These are phyloP conservation scores for Extremus antarcticus DNA, from an alignment of 495 filamentous ascomycete species.

Conservation along the genomic window DNA sequence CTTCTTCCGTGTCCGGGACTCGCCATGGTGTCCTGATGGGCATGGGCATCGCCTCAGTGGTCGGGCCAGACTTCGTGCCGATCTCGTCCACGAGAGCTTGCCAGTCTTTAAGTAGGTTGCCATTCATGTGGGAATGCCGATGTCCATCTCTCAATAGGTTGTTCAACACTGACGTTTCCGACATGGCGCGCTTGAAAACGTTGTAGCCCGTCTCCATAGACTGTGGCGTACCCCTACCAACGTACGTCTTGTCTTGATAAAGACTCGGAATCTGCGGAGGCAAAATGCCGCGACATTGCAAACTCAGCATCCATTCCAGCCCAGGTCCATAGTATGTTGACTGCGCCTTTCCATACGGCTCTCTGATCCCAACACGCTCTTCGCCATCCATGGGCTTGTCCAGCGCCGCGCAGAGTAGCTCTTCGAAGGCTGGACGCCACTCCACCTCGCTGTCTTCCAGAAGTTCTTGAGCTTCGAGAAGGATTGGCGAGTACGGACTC, in stretches of 20 bases:
- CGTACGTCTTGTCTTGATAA: neutral
- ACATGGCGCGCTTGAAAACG: neutral
- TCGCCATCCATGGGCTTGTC: constrained; percentile 32
- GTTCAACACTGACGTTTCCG: no score
- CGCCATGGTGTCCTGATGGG: neutral
- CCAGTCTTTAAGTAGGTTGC: neutral
- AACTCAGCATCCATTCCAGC: constrained; percentile 17
- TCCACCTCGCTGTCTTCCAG: constrained; percentile 23
- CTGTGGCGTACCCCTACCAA: neutral
- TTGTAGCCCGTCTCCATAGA: neutral
- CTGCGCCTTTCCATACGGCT: neutral
- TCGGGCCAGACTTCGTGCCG: neutral
- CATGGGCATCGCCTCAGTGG: neutral
- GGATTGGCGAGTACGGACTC: constrained; percentile 41
- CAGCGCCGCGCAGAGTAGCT: constrained; percentile 41
- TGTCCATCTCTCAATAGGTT: no score
- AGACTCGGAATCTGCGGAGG: constrained; percentile 11
- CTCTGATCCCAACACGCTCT: constrained; percentile 1
- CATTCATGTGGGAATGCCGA: no score
- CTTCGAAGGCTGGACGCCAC: constrained; percentile 48
- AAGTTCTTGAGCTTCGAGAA: constrained; percentile 35
- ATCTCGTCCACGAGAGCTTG: neutral
- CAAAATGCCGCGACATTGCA: constrained; percentile 16
- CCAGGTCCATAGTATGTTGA: constrained; percentile 11
- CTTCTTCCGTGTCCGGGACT: constrained; percentile 6